Base-by-base conservation (phyloP, 805 yeast genomes). In the Sporopachydermia quercuum region DNA sequence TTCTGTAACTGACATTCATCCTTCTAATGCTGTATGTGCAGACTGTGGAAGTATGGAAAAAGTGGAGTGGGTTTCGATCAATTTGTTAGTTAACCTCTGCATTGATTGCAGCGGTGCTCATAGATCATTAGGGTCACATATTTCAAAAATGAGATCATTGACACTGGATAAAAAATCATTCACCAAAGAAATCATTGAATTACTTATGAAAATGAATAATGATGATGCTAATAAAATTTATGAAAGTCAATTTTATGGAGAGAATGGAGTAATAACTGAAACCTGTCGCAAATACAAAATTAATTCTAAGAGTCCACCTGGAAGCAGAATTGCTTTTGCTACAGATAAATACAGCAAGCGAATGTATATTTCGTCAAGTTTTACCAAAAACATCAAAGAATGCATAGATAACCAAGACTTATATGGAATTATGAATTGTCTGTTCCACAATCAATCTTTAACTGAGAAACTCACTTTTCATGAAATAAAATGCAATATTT, bases 11-110 rank as follows among this genome's bases (percentile, higher is more conserved):
- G 42, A 47, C 1, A 57, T 57, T 3, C 69, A 74, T 34, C 56
- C 68, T n/a, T 68, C 76, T 19, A 87, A 87, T 50, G 49, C 56
- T 3, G 44, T 47, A 2, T 87, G 97, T 58, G 82, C 83, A 11
- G 97, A 87, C 51, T 87, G 97, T 61, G 78, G 78, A 0, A 52
- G 74, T 2, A 50, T 57, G 0, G 72, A 67, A 13, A 60, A 70
- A 11, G 93, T 82, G 13, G 95, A 86, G 47, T 87, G 96, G 96
- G 70, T 89, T 3, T 82, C 95, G 0, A 64, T 84, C 43, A 86
- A 81, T 49, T 57, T 78, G 35, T 57, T 85, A 40, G 74, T 76
- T 18, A 72, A 78, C 3, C 63, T 89, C 17, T 87, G 97, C 56
- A 77, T 84, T 36, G 75, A 77, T 39, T 87, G 97, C 50, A 76